These are phyloP conservation scores for Laguncularia racemosa DNA, from an alignment of 345 rosid species.

Conservation along the genomic window DNA sequence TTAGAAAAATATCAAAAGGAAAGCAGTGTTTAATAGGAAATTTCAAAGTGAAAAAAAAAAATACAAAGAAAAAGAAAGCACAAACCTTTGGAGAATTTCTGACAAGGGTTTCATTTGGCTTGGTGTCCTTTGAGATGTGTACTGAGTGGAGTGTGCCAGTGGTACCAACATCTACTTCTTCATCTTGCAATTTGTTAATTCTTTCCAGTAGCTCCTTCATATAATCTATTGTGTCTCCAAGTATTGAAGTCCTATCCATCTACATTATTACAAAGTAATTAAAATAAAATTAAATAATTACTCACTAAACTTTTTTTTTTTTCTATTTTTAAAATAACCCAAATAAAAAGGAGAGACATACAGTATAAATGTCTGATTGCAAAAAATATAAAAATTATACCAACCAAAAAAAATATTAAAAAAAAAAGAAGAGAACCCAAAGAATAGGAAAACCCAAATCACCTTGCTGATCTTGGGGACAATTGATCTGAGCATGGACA, in stretches of 20 bases:
- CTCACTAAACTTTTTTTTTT: no score
- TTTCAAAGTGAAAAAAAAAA: no score
- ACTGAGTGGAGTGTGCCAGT: slow-evolving; percentile 6
- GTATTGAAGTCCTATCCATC: slow-evolving; percentile 45
- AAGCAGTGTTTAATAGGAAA: no score
- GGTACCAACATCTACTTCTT: slow-evolving; percentile 7
- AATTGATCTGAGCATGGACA: slow-evolving; percentile 85
- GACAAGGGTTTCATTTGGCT: slow-evolving; percentile 20
- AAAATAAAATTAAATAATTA: neutral
- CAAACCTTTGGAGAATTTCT: slow-evolving; percentile 40
- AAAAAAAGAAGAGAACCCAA: slow-evolving; percentile 13
- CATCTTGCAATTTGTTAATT: slow-evolving; percentile 25
- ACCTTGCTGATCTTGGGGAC: slow-evolving; percentile 98
- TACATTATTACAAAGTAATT: slow-evolving; percentile 8
- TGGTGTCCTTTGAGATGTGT: slow-evolving; percentile 16
- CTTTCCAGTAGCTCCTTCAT: slow-evolving; percentile 36
- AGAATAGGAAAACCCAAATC: slow-evolving; percentile 14
- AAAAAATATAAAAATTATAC: neutral
- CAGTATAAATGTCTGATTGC: no score
- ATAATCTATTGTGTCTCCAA: slow-evolving; percentile 44
- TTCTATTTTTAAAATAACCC: no score
- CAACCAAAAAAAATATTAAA: no score
- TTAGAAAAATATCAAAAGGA: neutral
- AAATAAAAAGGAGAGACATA: no score
- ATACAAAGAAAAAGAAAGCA: no score